Conservation (phyloP, 2,329 filamentous ascomycete species). For the Aspergillus brunneoviolaceus region DNA sequence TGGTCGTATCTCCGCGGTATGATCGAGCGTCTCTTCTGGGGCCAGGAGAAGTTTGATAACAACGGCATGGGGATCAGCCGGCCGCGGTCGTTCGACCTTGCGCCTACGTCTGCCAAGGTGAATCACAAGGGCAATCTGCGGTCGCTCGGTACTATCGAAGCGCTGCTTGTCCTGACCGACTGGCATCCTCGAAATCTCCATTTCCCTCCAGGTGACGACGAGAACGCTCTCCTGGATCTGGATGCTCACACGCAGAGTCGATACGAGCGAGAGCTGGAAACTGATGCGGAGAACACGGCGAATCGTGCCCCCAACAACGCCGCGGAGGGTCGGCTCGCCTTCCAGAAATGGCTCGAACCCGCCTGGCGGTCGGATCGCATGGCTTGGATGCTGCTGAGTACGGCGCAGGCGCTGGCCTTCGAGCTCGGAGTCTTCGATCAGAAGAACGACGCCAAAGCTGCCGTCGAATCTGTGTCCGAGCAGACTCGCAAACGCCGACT, state of each 20-base stretch:
- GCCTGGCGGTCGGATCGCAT: conserved; percentile 93
- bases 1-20: conserved; percentile 94
- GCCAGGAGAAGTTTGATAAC: conserved; percentile 91
- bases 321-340: conserved; percentile 74
- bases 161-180: conserved; percentile 88
- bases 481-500: conserved; percentile 81
- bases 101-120: conserved; percentile 52
- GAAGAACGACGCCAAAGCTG: conserved; percentile 69
- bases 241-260: conserved; percentile 66
- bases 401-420: conserved; percentile 83
- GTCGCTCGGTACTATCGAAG: conserved; percentile 91
- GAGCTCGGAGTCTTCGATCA: conserved; percentile 95
- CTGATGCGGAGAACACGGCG: conserved; percentile 41
- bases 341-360: conserved; percentile 95
- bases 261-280: conserved; percentile 47
- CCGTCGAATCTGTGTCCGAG: conserved; percentile 51
- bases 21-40: conserved; percentile 93
- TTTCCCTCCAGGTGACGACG: conserved; percentile 74
- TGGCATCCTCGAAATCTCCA: conserved; percentile 95
- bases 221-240: conserved; percentile 64
- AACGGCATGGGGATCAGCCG: conserved; percentile 61
- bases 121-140: conserved; percentile 72
- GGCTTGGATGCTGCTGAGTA: conserved; percentile 97
- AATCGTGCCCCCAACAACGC: conserved; percentile 54
- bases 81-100: conserved; percentile 68